Evolutionary conservation across 768 basidiomycete species (phyloP).

Genomic region (Suillus lakei): DNA sequence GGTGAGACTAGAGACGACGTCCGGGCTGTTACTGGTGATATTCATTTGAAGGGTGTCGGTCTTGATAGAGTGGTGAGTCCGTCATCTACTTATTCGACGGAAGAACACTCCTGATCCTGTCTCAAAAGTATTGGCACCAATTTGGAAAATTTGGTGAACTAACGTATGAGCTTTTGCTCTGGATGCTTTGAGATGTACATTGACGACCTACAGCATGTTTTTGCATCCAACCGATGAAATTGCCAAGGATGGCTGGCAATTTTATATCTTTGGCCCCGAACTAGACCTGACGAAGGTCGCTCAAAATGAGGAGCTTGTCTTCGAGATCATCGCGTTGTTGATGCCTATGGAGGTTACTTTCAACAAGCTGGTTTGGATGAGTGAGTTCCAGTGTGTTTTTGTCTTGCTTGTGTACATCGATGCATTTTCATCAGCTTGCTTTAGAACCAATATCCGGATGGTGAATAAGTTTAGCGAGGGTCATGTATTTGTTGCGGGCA

Average conservation of each 20-base stretch:
- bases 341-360: constrained; percentile 26
- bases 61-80: constrained; percentile 42
- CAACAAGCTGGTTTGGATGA: constrained; percentile 28
- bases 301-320: constrained; percentile 29
- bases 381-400: constrained; percentile 32
- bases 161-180: not conserved
- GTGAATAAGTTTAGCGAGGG: not conserved
- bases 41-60: constrained; percentile 39
- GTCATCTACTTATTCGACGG: not conserved
- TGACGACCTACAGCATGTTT: constrained; percentile 2
- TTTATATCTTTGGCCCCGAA: constrained; percentile 11
- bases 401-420: not conserved
- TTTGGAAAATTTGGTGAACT: constrained; percentile 40
- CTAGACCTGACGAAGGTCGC: constrained; percentile 22
- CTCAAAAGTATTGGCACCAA: constrained; percentile 29
- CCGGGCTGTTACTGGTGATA: constrained; percentile 34
- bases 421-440: not conserved
- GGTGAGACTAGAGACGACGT: constrained; percentile 35
- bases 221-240: constrained; percentile 22
- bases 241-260: constrained; percentile 23
- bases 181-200: not conserved
- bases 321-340: constrained; percentile 27
- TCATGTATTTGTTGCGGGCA: not conserved
- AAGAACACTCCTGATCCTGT: not conserved
- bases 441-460: not conserved